Percentiles rank a stretch among this genome's conserved stretches.
Evolutionary conservation across 768 basidiomycete species (phyloP).

Genomic region (Tylopilus sp.): DNA sequence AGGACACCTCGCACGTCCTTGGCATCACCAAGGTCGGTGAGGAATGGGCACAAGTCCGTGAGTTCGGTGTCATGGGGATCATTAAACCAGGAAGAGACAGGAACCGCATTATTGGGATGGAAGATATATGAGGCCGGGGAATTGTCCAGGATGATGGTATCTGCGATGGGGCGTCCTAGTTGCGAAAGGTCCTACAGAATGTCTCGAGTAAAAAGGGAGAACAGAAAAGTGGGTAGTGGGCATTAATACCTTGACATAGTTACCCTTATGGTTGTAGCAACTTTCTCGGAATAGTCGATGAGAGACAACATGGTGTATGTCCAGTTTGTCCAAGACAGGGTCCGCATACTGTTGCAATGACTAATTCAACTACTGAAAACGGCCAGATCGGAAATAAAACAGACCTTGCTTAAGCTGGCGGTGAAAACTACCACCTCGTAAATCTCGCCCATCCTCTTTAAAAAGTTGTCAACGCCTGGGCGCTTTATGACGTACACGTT

Average conservation of each 20-base stretch:
- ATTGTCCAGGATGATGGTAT: constrained; percentile 98
- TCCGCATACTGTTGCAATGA: constrained; percentile 78
- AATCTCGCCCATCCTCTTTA: constrained; percentile 97
- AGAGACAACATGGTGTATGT: constrained; percentile 85
- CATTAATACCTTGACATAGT: constrained; percentile 99
- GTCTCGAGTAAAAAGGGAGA: constrained; percentile 3
- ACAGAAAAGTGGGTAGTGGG: constrained; percentile 11
- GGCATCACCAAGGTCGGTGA: constrained; percentile 79
- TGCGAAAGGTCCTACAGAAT: constrained; percentile 89
- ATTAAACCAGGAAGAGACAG: constrained; percentile 99
- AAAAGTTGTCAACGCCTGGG: constrained; percentile 94
- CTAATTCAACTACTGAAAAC: constrained; percentile 5
- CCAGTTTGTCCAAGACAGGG: constrained; percentile 96
- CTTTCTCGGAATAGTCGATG: constrained; percentile 97
- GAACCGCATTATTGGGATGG: constrained; percentile 98
- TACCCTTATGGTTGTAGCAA: constrained; percentile 98
- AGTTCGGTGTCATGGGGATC: constrained; percentile 98
- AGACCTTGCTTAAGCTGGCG: constrained; percentile 93
- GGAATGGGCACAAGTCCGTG: constrained; percentile 92
- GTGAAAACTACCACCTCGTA: constrained; percentile 99
- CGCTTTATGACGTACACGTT: constrained; percentile 99
- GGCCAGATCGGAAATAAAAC: constrained; percentile 18
- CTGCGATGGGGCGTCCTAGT: constrained; percentile 88
- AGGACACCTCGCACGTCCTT: constrained; percentile 91
- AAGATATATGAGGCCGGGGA: constrained; percentile 99